A percentile compares a stretch with the other conserved stretches of the same genome.
These are phyloP conservation scores for Colletotrichum sp. DNA, from an alignment of 2,329 filamentous ascomycete genomes.

Conservation along the genomic window DNA sequence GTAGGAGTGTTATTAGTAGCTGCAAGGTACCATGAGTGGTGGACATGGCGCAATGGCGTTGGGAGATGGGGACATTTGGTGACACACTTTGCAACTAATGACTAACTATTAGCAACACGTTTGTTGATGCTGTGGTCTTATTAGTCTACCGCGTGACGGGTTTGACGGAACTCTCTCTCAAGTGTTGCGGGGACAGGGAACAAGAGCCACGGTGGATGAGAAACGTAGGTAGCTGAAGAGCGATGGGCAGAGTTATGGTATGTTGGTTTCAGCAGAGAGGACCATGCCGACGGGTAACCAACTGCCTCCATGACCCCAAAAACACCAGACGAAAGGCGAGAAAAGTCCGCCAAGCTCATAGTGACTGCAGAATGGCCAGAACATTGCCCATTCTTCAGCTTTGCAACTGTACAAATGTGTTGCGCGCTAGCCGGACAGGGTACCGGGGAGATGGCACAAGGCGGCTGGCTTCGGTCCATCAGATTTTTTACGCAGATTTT, in stretches of 20 bases:
- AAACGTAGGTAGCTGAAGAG: not conserved
- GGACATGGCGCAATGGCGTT: not conserved
- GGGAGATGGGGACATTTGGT: not conserved
- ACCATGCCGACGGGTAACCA: not conserved
- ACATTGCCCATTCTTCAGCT: not conserved
- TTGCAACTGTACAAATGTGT: not conserved
- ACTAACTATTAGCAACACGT: not conserved
- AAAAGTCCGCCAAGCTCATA: not conserved
- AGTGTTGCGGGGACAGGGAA: not conserved
- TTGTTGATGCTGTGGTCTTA: not conserved
- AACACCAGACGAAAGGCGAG: not conserved
- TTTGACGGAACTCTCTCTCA: not conserved
- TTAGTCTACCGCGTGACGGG: not conserved
- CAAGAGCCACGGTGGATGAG: not conserved
- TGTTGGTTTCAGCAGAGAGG: not conserved
- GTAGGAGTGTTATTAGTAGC: not conserved
- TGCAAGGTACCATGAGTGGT: not conserved
- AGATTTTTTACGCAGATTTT: not conserved
- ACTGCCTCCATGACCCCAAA: not conserved
- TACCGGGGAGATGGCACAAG: not conserved
- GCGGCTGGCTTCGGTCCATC: slow-evolving; percentile 13
- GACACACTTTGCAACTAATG: not conserved
- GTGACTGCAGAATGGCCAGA: not conserved
- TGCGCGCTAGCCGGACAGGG: not conserved
- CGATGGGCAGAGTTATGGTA: not conserved